Evolutionary conservation across 352 stramenopile species (phyloP), one percentile per base, ranked within the genome.

Genomic region (Globisporangium orthogonon): DNA sequence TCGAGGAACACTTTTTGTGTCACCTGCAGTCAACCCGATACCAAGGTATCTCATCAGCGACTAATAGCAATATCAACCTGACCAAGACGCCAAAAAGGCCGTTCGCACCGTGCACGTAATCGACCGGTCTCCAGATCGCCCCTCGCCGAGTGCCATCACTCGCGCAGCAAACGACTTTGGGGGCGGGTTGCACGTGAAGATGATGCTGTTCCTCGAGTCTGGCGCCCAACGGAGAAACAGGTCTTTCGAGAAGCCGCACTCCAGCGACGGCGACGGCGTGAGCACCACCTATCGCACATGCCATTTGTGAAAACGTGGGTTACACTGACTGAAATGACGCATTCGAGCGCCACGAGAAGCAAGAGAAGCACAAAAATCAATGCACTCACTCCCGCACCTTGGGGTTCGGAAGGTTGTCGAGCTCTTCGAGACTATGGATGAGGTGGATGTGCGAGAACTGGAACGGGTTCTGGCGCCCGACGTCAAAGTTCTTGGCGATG

Each of bases 401-500:
- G 29, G 86, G 86, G 54, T 70, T 94, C 2, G 84, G 79, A 10
- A 95, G 72, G 30, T 78, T 86, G 67, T 94, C 83, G n/a, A 95
- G 67, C 53, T 95, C 84, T 58, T 94, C 86, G 50, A 95, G 61
- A 13, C 71, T 91, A 57, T 95, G 86, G 29, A 95, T 83, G 49
- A 95, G 52, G 58, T 95, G 81, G 37, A 95, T 90, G 51, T 95
- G 82, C 76, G 82, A 88, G 57, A 95, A 95, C 60, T 95, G 81
- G 63, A 95, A 95, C 17, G 86, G 86, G 41, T 95, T 95, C 62
- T 93, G 84, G 1, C 85, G 75, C 39, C 83, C 83, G 44, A 94
- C 84, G 51, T 95, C 86, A 48, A 95, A 95, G 62, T 94, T 94
- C 62, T 94, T 95, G 37, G 86, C 80, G 41, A 95, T 95, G 14